Base-by-base conservation (phyloP, 768 basidiomycete species). In the Solioccasus polychromus region DNA sequence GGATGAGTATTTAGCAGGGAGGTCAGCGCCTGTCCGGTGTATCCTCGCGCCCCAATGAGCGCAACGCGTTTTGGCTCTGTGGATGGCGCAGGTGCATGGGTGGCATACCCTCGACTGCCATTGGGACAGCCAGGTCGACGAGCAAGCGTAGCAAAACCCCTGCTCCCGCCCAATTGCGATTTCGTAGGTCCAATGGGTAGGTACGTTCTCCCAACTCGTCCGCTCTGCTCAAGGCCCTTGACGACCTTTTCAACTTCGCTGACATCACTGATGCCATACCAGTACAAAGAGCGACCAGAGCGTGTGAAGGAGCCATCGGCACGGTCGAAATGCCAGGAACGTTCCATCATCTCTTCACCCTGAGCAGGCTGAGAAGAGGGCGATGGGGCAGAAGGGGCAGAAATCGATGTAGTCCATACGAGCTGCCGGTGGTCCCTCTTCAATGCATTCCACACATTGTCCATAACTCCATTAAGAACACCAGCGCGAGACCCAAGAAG, bases 291-390 rank as follows among this genome's bases (percentile, higher is more conserved):
- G 68, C 83, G 83, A 17, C 95, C 94, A 15, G 90, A 90, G 30
- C 96, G 78, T 15, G 93, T 95, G 73, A 99, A 99, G 68, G 89
- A 92, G 1, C 96, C 96, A 55, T 98, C 94, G 1, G 96, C 92
- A 44, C 93, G 83, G 73, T 99, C 95, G 59, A 97, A 99, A 71
- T 99, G 95, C 96, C 96, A 99, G 4, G 86, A 80, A 31, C 94
- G 83, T 69, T 96, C 94, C 39, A 61, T 52, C 45, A 60, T 62
- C 71, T 98, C 95, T 64, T 98, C 95, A 53, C 97, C 93, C 25
- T 54, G 60, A 32, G 50, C 40, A 23, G 48, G 42, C 1, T 57
- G 50, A 20, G 37, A 31, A 26, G 24, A 45, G 17, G 46, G 46
- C 6, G 49, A 45, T 17, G 56, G 49, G 0, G 48, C 39, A 11